Conservation (phyloP, 805 yeast species). For the Candida nonsorbophila region DNA sequence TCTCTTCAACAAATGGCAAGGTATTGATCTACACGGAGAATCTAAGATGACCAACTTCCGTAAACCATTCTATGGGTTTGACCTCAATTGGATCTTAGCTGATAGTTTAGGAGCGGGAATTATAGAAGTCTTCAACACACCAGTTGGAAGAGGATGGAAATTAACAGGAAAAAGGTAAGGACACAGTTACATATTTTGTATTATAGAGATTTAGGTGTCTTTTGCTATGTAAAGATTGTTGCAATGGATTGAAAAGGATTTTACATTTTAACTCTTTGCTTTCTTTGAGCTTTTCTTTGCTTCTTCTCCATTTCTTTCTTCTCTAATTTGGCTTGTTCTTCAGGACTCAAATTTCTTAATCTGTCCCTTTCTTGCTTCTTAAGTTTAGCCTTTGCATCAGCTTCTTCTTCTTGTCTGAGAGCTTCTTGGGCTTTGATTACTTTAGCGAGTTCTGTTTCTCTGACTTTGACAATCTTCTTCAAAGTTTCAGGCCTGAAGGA, state of each 20-base stretch:
- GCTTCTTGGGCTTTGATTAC: slow-evolving; percentile 66
- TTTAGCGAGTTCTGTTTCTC: slow-evolving; percentile 69
- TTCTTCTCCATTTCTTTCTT: slow-evolving; percentile 77
- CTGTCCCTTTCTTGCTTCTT: slow-evolving; percentile 60
- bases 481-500: slow-evolving; percentile 69
- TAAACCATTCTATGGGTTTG: slow-evolving; percentile 47
- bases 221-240: background rate
- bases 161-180: slow-evolving; percentile 43
- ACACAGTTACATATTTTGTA: background rate
- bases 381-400: slow-evolving; percentile 65
- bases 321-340: slow-evolving; percentile 74
- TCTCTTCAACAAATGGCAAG: slow-evolving; percentile 43
- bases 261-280: slow-evolving; percentile 45
- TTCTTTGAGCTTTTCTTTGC: slow-evolving; percentile 66
- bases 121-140: slow-evolving; percentile 48
- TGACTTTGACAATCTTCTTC: slow-evolving; percentile 70
- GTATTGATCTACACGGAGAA: slow-evolving; percentile 18
- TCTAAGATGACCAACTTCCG: slow-evolving; percentile 34
- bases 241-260: background rate
- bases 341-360: slow-evolving; percentile 55
- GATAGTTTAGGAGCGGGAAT: slow-evolving; percentile 49
- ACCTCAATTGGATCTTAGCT: slow-evolving; percentile 46
- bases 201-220: background rate
- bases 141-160: slow-evolving; percentile 55
- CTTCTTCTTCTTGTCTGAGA: slow-evolving; percentile 59